A percentile compares a stretch with the other conserved stretches of the same genome.
Evolutionary conservation across 2,329 filamentous ascomycete species (phyloP).

Genomic region (Waltergamsia citrina): DNA sequence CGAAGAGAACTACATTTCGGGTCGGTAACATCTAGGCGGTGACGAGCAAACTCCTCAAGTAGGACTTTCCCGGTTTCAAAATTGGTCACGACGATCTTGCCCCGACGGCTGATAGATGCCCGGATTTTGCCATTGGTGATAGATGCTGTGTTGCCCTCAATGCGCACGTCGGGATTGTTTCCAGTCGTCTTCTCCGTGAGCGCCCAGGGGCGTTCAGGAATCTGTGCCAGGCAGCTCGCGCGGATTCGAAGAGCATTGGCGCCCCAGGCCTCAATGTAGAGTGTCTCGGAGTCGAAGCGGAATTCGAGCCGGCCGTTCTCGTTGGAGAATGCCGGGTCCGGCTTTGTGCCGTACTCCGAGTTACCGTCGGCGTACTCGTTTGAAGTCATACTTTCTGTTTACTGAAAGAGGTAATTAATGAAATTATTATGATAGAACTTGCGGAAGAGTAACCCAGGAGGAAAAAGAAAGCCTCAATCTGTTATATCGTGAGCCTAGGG

Average conservation of each 20-base stretch:
- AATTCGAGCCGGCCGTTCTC: slow-evolving; percentile 15
- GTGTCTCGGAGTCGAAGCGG: slow-evolving; percentile 30
- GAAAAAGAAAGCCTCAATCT: no score
- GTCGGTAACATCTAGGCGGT: slow-evolving; percentile 26
- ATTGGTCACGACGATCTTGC: slow-evolving; percentile 19
- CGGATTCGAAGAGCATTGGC: slow-evolving; percentile 34
- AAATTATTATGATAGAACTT: no score
- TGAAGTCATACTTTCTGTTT: not conserved
- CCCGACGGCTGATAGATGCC: slow-evolving; percentile 14
- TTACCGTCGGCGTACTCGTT: not conserved
- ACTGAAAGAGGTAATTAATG: no score
- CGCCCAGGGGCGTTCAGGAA: slow-evolving; percentile 28
- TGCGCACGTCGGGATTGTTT: not conserved
- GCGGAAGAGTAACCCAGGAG: no score
- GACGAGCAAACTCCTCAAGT: slow-evolving; percentile 20
- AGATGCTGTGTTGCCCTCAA: not conserved
- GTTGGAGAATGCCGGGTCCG: slow-evolving; percentile 4
- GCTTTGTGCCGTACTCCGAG: slow-evolving; percentile 3
- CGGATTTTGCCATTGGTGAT: slow-evolving; percentile 18
- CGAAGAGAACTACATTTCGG: slow-evolving; percentile 49
- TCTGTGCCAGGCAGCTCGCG: slow-evolving; percentile 26
- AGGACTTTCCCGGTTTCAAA: slow-evolving; percentile 12
- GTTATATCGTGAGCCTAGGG: no score
- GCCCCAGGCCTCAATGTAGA: slow-evolving; percentile 41
- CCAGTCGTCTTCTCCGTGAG: slow-evolving; percentile 11